These are phyloP conservation scores for Fusarium cyanostomum DNA, from an alignment of 2,329 filamentous ascomycete species.

Conservation along the genomic window DNA sequence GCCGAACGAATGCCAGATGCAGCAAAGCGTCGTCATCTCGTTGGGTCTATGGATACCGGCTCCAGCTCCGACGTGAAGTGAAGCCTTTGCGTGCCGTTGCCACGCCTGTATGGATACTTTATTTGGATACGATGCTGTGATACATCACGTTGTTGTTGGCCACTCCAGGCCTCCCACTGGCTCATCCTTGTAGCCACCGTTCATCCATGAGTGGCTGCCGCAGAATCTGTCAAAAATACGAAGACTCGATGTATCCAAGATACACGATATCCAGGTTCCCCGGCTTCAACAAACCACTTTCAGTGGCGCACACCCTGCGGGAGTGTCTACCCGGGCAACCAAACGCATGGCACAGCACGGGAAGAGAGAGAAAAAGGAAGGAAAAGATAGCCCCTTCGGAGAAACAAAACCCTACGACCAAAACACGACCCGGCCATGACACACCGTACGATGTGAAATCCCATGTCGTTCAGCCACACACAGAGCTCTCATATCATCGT, in stretches of 20 bases:
- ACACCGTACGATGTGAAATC: neutral
- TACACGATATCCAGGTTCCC: neutral
- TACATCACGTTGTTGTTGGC: constrained; percentile 15
- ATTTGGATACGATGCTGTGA: constrained; percentile 28
- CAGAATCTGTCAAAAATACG: constrained; percentile 2
- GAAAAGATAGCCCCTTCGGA: too few relatives aligned
- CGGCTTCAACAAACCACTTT: neutral
- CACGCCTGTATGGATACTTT: constrained; percentile 12
- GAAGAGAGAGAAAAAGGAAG: constrained; percentile 1
- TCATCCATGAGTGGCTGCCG: neutral
- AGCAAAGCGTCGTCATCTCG: constrained; percentile 12
- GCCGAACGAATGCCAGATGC: neutral
- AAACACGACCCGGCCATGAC: constrained; percentile 1
- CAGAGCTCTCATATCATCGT: too few relatives aligned
- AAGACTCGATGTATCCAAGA: constrained; percentile 7
- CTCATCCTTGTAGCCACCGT: too few relatives aligned
- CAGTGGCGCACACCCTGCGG: constrained; percentile 7
- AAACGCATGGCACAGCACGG: neutral
- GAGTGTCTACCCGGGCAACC: constrained; percentile 14
- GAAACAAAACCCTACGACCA: too few relatives aligned
- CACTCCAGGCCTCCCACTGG: constrained; percentile 15
- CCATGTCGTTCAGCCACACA: too few relatives aligned
- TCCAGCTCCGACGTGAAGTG: neutral
- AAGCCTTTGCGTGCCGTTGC: constrained; percentile 8
- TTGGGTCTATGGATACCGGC: neutral